Base-by-base conservation (phyloP, 805 yeast species). In the Pichia kluyveri region DNA sequence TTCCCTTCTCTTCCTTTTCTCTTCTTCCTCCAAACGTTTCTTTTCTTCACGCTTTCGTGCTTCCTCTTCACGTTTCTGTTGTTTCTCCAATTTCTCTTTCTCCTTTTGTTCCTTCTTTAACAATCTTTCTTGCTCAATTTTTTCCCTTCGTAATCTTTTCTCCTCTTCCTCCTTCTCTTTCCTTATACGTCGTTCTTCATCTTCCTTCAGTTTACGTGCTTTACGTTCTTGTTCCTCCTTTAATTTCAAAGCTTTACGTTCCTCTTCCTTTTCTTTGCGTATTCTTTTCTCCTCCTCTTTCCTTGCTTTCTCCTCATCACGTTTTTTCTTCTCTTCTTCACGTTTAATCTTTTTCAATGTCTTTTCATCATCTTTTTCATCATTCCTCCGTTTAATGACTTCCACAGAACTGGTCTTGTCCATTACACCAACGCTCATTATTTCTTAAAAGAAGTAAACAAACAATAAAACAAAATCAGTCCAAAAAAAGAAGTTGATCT, bases 11-110 rank as follows among this genome's bases (percentile, higher is more conserved):
- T 50, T 39, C 38, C 14, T 26, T 47, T 48, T 34, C 46, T 53
- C 34, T 36, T 54, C 57, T 30, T 53, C 51, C 23, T 52, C 55
- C 3, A 14, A 14, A 18, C 31, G n/a, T 37, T 44, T 47, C 36
- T 40, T 45, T 4, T 17, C 11, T 23, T 40, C 44, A 17, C 50
- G 48, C 1, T 32, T 18, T 27, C 36, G 34, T 11, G 34, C 42
- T 8, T 40, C 44, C 32, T 48, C 43, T 30, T 41, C 46, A n/a
- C 45, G 42, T 19, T 48, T 41, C 37, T 28, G 34, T 41, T 42
- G 30, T 36, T 42, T 42, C 19, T 36, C 32, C 15, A 39, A 58
- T 62, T 19, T 70, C 42, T 27, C 54, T 53, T 18, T 76, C 42
- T 51, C 56, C 10, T 46, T 45, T 34, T 30, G 41, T 32, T 47